Base-by-base conservation (phyloP, 805 yeast species). In the Candida patagonica region DNA sequence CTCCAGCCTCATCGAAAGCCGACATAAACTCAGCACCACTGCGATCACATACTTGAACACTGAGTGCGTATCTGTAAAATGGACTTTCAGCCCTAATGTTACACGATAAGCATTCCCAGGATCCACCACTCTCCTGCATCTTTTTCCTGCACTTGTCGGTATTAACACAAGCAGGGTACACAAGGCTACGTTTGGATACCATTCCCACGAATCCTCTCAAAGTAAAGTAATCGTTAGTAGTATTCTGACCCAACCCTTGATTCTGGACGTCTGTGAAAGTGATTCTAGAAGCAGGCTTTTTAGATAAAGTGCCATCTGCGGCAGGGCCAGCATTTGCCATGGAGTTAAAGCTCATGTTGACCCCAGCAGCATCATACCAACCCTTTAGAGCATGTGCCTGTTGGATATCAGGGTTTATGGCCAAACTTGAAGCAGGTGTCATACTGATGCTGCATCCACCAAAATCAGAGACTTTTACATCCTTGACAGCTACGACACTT, bases 41-140 rank as follows among this genome's bases (percentile, higher is more conserved):
- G 49, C 69, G 67, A 60, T 92, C 98, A 53, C 78, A 70, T n/a
- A 87, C 72, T 2, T 85, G 74, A 34, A 77, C 59, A n/a, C 80
- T 78, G 51, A 89, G 60, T 39, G 87, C 77, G 51, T 83, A 92
- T 59, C 97, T 74, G 65, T 83, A 78, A 36, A 70, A 65, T 15
- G 97, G 96, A 35, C 68, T 70, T 2, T 71, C 67, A 55, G 74
- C 79, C 46, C 73, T 73, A 41, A 73, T 66, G 52, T 84, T 80
- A 70, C 97, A 88, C 59, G 80, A 81, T 58, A 88, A 97, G 67
- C 98, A 92, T 60, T 94, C 76, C 95, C 95, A 88, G 13, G 78
- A 67, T 10, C 81, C 85, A 54, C 75, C 80, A 24, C 74, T 68
- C 41, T 73, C 78, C 54, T 84, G 84, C 32, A 81, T 65, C 62